These are phyloP conservation scores for Lophiostoma macrostomum DNA, from an alignment of 495 filamentous ascomycete species.

Conservation along the genomic window DNA sequence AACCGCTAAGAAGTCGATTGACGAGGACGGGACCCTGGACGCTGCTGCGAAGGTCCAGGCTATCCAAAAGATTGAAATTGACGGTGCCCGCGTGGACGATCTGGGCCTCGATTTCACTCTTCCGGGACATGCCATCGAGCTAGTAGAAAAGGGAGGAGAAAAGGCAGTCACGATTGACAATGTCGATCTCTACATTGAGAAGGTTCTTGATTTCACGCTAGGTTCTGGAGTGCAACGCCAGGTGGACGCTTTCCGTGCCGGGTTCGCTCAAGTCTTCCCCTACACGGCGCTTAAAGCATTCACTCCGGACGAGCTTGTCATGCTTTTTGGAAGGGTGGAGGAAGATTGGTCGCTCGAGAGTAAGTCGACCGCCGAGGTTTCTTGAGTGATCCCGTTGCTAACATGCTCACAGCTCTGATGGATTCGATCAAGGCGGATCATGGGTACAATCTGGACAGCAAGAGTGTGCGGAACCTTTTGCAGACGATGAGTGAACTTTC, in stretches of 20 bases:
- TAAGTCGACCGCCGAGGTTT: constrained; percentile 49
- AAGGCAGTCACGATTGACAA: constrained; percentile 81
- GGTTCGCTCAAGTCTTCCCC: constrained; percentile 96
- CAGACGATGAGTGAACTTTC: constrained; percentile 92
- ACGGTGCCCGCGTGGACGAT: constrained; percentile 78
- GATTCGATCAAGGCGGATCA: constrained; percentile 99
- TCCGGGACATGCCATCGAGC: constrained; percentile 91
- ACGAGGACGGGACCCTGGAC: constrained; percentile 61
- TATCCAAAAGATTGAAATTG: constrained; percentile 63
- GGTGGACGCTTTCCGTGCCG: constrained; percentile 83
- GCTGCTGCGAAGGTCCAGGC: constrained; percentile 66
- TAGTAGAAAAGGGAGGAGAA: constrained; percentile 70
- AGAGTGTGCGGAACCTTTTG: constrained; percentile 88
- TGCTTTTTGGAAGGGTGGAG: constrained; percentile 88
- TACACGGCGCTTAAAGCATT: constrained; percentile 91
- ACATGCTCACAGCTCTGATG: constrained; percentile 65
- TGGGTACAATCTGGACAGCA: constrained; percentile 98
- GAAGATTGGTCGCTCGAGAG: constrained; percentile 98
- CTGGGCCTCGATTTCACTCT: constrained; percentile 90
- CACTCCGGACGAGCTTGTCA: constrained; percentile 93
- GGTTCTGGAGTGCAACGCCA: constrained; percentile 83
- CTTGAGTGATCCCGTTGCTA: neutral
- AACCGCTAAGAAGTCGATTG: constrained; percentile 73
- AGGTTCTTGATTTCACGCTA: constrained; percentile 87
- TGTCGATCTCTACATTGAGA: constrained; percentile 80